Evolutionary conservation across 495 filamentous ascomycete species (phyloP).

Genomic region (Collariella sp.): DNA sequence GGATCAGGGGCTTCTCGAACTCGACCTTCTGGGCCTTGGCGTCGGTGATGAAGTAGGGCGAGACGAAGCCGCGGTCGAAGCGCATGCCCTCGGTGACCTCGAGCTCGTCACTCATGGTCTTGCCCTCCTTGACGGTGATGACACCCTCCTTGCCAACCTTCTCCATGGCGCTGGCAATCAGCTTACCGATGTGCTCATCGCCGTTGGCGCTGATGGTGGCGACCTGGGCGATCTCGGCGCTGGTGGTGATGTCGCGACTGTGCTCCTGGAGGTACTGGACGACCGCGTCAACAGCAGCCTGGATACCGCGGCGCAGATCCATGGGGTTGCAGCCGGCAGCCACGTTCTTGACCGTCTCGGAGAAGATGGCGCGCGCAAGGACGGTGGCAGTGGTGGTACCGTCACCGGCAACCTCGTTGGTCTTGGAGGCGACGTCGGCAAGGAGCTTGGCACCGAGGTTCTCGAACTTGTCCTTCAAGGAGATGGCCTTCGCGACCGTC

Average conservation of each 20-base stretch:
- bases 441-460: slow-evolving; percentile 95
- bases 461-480: slow-evolving; percentile 97
- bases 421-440: slow-evolving; percentile 98
- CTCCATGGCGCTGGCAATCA: slow-evolving; percentile 98
- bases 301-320: slow-evolving; percentile 93
- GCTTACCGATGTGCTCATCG: slow-evolving; percentile 86
- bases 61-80: slow-evolving; percentile 97
- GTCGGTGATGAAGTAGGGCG: slow-evolving; percentile 99
- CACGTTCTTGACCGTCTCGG: slow-evolving; percentile 99
- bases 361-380: slow-evolving; percentile 96
- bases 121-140: slow-evolving; percentile 98
- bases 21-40: slow-evolving; percentile 97
- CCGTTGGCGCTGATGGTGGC: slow-evolving; percentile 98
- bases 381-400: slow-evolving; percentile 97
- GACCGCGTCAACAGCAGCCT: slow-evolving; percentile 90
- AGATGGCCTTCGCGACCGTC: slow-evolving; percentile 84
- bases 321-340: slow-evolving; percentile 99
- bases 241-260: slow-evolving; percentile 95
- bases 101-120: slow-evolving; percentile 95
- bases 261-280: slow-evolving; percentile 88
- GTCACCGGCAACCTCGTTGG: slow-evolving; percentile 97
- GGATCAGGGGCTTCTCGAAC: slow-evolving; percentile 98
- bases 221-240: slow-evolving; percentile 94
- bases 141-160: slow-evolving; percentile 99
- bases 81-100: slow-evolving; percentile 99